phyloP scores from a whole-genome alignment of 441 rosid species.

The Populus hybrid region DNA sequence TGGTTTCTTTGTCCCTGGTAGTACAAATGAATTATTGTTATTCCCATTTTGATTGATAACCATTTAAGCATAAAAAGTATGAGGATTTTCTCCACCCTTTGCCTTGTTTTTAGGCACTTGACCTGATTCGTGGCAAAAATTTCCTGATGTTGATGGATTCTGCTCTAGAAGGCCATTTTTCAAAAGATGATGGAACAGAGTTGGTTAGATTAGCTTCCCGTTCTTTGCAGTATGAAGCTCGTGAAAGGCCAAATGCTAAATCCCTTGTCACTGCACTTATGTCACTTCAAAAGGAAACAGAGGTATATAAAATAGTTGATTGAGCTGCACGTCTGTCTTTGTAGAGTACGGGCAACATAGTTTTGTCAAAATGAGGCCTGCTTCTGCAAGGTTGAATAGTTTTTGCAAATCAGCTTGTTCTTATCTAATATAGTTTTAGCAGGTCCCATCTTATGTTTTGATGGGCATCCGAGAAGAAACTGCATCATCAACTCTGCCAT shows the following conservation, averaged over 20 bases:
- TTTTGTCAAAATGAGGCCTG: not conserved
- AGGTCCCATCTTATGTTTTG: conserved; percentile 73
- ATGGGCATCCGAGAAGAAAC: conserved; percentile 70
- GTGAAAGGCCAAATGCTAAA: conserved; percentile 91
- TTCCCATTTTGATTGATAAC: not conserved
- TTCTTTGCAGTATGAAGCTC: conserved; percentile 88
- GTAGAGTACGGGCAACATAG: not conserved
- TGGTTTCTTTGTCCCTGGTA: not conserved
- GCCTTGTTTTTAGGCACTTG: conserved; percentile 65
- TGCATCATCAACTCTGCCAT: conserved; percentile 39
- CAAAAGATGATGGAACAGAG: conserved; percentile 92
- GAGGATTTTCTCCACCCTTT: conserved; percentile 8
- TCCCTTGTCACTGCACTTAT: conserved; percentile 68
- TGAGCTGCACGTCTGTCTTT: not conserved
- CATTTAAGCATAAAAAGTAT: not conserved
- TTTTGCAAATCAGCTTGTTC: not conserved
- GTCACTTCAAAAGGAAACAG: conserved; percentile 82
- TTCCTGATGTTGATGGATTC: conserved; percentile 91
- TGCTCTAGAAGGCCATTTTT: conserved; percentile 82
- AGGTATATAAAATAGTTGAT: conserved; percentile 39
- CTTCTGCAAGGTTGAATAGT: not conserved
- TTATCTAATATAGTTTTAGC: conserved; percentile 17
- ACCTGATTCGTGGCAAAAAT: conserved; percentile 85
- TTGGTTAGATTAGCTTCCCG: conserved; percentile 87
- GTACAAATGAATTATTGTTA: not conserved